Conservation (phyloP, 202 grass and related monocot species). For the Eragrostis tef region DNA sequence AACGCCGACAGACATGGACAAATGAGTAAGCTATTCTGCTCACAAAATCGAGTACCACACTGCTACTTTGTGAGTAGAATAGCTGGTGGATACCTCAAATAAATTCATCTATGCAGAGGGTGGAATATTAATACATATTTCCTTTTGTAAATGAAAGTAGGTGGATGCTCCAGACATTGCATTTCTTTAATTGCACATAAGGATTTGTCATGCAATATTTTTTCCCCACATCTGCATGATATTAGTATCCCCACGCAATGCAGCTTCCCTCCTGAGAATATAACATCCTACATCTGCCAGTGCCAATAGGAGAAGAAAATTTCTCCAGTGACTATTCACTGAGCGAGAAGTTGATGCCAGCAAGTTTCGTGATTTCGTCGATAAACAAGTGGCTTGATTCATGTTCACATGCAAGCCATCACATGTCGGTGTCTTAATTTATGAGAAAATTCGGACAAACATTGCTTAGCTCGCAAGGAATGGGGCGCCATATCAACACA, state of each 20-base stretch:
- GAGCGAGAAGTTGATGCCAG: conserved; percentile 16
- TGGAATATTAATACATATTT: too few relatives aligned
- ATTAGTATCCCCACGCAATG: background rate
- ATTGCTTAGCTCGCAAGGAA: background rate
- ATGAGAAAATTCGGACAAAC: background rate
- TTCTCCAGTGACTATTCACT: conserved; percentile 16
- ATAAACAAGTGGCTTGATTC: background rate
- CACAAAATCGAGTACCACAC: too few relatives aligned
- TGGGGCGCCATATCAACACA: background rate
- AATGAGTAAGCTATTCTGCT: too few relatives aligned
- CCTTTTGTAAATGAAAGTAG: too few relatives aligned
- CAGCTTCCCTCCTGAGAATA: background rate
- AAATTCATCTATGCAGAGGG: too few relatives aligned
- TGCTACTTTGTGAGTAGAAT: too few relatives aligned
- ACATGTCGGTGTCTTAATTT: conserved; percentile 28
- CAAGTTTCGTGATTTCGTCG: conserved; percentile 11
- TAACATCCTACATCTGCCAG: background rate
- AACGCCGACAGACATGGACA: too few relatives aligned
- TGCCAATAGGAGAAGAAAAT: background rate
- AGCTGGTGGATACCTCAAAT: too few relatives aligned
- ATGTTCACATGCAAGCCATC: conserved; percentile 38
- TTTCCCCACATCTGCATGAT: background rate
- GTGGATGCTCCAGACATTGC: too few relatives aligned
- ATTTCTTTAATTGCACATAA: background rate
- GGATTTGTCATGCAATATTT: background rate